Evolutionary conservation across 164 flowering plant genomes (phyloP), one percentile per base, ranked within the genome.

Genomic region (Vitis amurensis): DNA sequence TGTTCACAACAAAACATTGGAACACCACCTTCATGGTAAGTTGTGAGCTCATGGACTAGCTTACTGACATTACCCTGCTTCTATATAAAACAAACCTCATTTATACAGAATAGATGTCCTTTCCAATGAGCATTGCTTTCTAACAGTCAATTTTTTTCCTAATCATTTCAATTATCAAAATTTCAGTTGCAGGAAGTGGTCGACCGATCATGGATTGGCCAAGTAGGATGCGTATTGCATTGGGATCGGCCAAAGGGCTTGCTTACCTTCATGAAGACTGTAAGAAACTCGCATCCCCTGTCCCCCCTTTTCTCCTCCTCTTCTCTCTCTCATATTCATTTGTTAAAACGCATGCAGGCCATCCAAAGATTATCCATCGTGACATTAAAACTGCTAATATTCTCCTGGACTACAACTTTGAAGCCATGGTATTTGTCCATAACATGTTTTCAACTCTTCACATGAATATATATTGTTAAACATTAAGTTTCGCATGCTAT

Each of bases 211-310:
- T 91, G 91, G 93, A 86, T 14, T 91, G 85, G 82, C n/a, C 86
- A 12, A 74, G 87, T 3, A 85, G 96, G 72, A 78, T 89, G 17
- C 80, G 77, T 2, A 91, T 91, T 64, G 93, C 96, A 0, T 11
- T 84, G 55, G 96, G 93, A 57, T 87, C 93, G 31, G 97, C 97
- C 8, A 91, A 83, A 70, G 96, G 96, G 49, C 87, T 91, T 57
- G 96, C 96, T 51, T 91, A 89, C 73, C 87, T 91, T 64, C 96
- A 89, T 68, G 96, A 91, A 71, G 96, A 91, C 76, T 91, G 96
- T 91, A 82, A 73, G 77, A 70, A 17, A 17, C 27, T 66, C 11
- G 19, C 11, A 17, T 9, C 27, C 11, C 17, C 37, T 60, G 9
- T 30, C 63, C 49, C 59, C n/a, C 68, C 17, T 37, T 11, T n/a